Conservation (phyloP, 495 filamentous ascomycete species). For the Durotheca rogersii region DNA sequence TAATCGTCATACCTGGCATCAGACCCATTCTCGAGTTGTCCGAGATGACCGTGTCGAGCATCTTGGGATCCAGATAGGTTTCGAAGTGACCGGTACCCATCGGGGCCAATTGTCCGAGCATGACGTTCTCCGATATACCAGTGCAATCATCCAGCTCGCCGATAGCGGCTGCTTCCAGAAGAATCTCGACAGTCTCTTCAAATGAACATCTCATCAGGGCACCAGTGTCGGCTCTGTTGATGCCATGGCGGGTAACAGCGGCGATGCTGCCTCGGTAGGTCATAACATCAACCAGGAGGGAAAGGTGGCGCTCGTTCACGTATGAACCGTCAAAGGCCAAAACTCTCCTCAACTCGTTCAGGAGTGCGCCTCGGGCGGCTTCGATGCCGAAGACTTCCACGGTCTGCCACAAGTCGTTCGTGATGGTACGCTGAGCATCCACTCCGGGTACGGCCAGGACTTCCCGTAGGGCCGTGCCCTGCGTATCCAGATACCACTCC, state of each 20-base stretch:
- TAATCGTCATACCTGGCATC: conserved; percentile 71
- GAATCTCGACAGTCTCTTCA: conserved; percentile 98
- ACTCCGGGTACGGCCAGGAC: conserved; percentile 87
- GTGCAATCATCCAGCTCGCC: conserved; percentile 97
- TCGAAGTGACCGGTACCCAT: conserved; percentile 96
- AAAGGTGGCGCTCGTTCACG: conserved; percentile 96
- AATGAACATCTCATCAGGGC: conserved; percentile 99
- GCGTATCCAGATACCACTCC: conserved; percentile 95
- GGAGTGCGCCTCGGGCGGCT: conserved; percentile 78
- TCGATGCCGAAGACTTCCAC: conserved; percentile 95
- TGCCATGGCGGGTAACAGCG: conserved; percentile 95
- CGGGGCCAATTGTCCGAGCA: conserved; percentile 94
- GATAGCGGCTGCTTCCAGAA: conserved; percentile 88
- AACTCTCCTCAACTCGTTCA: conserved; percentile 85
- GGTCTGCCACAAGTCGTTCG: conserved; percentile 92
- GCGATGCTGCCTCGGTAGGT: conserved; percentile 89
- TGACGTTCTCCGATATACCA: conserved; percentile 97
- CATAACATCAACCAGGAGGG: conserved; percentile 98
- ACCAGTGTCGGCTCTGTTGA: conserved; percentile 96
- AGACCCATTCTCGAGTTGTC: conserved; percentile 81
- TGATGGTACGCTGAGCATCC: conserved; percentile 83
- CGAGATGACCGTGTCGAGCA: conserved; percentile 92
- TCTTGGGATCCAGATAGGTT: conserved; percentile 84
- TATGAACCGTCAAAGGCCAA: conserved; percentile 97
- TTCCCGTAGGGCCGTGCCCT: conserved; percentile 77